Base-by-base conservation (phyloP, 2,329 filamentous ascomycete genomes). In the Colletotrichum filicis region DNA sequence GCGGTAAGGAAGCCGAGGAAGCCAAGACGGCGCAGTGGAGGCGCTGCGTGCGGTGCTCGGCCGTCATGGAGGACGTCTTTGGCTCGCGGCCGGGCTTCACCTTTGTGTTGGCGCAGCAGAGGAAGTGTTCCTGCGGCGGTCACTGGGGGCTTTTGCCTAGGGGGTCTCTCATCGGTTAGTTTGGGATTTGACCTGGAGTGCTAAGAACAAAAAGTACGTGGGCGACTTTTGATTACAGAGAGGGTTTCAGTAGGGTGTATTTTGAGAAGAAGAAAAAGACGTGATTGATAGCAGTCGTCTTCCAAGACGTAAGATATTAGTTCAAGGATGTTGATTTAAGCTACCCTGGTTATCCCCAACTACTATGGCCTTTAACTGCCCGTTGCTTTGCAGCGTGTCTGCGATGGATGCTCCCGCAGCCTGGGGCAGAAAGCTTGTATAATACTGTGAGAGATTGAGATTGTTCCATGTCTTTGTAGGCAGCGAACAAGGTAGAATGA, bases 1-100 rank as follows among this genome's bases (percentile, higher is more conserved):
- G 53, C 55, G 60, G 30, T 5, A 68, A 75, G 70, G 68, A 71
- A 64, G 46, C 86, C 87, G 79, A 91, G 88, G 82, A 81, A 82
- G 64, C 81, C 82, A 9, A 28, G 67, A 77, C 58, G 64, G 57
- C 61, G 26, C 79, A 79, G 53, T 86, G 85, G 81, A 83, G 87
- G 66, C 82, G 85, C 53, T 92, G 89, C 77, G 88, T 89, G 24
- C 85, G 92, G 52, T 94, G 92, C 79, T 87, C 89, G 57, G 85
- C 89, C 61, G 85, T 92, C n/a, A 92, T 93, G 85, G 91, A 92
- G 77, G 91, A 93, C 74, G 82, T 88, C 0, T 81, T 79, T 32
- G 84, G 81, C 16, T 81, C 81, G 28, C 83, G 84, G 72, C 85
- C 88, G 0, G 89, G 88, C 1, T 85, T 87, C 69, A 85, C 82